Conservation (phyloP, 768 basidiomycete genomes). For the Roridomyces roridus region DNA sequence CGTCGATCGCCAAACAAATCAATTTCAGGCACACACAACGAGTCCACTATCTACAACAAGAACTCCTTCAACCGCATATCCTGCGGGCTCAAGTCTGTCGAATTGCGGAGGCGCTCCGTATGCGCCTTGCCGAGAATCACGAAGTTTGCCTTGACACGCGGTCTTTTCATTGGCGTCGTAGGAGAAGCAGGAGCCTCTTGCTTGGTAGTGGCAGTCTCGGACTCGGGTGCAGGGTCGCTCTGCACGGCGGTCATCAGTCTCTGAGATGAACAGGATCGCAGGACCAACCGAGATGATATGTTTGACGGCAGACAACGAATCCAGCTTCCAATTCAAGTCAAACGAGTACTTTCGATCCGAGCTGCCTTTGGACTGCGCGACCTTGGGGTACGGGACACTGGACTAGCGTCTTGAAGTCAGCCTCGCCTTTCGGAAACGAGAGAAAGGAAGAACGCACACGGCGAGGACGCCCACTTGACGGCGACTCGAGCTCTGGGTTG, state of each 20-base stretch:
- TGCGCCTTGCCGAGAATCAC: slow-evolving; percentile 10
- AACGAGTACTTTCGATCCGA: slow-evolving; percentile 37
- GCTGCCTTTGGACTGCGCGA: slow-evolving; percentile 44
- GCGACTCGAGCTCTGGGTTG: slow-evolving; percentile 8
- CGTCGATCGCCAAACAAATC: too few species aligned
- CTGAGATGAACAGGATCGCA: too few species aligned
- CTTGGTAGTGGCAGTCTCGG: too few species aligned
- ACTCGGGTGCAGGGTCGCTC: too few species aligned
- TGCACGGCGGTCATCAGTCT: too few species aligned
- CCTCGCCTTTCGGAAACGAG: too few species aligned
- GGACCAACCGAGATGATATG: background rate
- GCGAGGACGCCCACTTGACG: slow-evolving; percentile 16
- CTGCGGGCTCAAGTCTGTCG: background rate
- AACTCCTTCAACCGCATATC: background rate
- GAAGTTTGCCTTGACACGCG: background rate
- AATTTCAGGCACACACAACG: too few species aligned
- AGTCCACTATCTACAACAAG: background rate
- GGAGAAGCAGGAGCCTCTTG: too few species aligned
- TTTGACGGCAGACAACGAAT: slow-evolving; percentile 14
- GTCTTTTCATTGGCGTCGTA: too few species aligned
- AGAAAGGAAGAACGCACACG: slow-evolving; percentile 3
- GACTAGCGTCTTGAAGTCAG: slow-evolving; percentile 20
- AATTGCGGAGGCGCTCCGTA: background rate
- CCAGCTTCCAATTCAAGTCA: slow-evolving; percentile 44
- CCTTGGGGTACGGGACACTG: slow-evolving; percentile 43